A percentile compares a stretch with the other conserved stretches of the same genome.
Conservation (phyloP, 441 rosid genomes). For the Erysimum cheiri region DNA sequence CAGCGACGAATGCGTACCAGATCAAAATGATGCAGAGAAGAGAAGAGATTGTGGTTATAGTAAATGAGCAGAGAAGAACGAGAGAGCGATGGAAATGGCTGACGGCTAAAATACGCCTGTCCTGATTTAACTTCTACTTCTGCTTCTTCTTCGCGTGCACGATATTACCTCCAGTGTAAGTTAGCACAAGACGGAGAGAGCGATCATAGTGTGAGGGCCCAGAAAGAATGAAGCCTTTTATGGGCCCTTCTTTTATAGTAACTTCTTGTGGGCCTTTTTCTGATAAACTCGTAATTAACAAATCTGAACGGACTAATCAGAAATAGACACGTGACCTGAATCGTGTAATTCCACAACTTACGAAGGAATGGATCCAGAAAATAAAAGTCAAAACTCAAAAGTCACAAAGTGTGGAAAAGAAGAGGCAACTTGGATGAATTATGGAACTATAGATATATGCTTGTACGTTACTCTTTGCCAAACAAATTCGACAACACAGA, state of each 20-base stretch:
- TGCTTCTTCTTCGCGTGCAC: conserved; percentile 34
- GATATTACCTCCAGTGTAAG: conserved; percentile 42
- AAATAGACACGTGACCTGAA: neutral
- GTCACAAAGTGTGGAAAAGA: conserved; percentile 3
- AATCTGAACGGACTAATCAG: neutral
- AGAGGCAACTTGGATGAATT: conserved; percentile 11
- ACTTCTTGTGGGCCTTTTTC: conserved; percentile 1
- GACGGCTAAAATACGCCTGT: conserved; percentile 52
- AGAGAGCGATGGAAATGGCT: conserved; percentile 41
- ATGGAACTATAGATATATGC: neutral
- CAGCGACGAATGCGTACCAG: conserved; percentile 39
- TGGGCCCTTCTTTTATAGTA: neutral
- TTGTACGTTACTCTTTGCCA: conserved; percentile 31
- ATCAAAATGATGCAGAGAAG: conserved; percentile 47
- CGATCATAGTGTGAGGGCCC: neutral
- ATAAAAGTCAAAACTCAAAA: neutral
- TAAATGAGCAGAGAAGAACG: conserved; percentile 20
- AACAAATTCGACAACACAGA: conserved; percentile 1
- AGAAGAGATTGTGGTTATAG: conserved; percentile 28
- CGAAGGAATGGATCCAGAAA: neutral
- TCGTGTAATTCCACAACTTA: neutral
- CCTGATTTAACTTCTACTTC: conserved; percentile 25
- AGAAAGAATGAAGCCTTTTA: conserved; percentile 4
- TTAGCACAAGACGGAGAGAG: conserved; percentile 38
- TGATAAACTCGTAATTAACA: neutral